Evolutionary conservation across 257 asterid species (phyloP).

Genomic region (Solanum peruvianum): DNA sequence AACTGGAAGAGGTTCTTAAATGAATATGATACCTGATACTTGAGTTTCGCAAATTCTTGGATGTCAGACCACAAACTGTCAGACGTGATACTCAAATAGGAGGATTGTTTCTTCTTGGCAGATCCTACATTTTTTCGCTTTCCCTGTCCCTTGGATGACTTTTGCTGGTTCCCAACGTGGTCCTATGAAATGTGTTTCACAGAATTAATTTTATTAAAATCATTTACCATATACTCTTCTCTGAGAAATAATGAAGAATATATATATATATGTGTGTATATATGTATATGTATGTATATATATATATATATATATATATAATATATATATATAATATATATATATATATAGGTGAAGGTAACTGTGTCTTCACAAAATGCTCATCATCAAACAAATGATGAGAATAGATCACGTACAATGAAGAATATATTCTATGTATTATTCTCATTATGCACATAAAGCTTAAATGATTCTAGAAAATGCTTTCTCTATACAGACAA

Average conservation of each 20-base stretch:
- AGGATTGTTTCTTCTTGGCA: constrained; percentile 45
- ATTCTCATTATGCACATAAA: too few relatives aligned
- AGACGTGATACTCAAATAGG: constrained; percentile 41
- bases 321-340: too few relatives aligned
- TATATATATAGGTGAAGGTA: not conserved
- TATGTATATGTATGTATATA: too few relatives aligned
- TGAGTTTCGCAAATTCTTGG: constrained; percentile 67
- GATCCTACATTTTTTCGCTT: constrained; percentile 35
- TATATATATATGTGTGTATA: too few relatives aligned
- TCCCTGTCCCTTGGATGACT: constrained; percentile 36
- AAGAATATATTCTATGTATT: not conserved
- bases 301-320: too few relatives aligned
- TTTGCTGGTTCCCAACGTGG: constrained; percentile 37
- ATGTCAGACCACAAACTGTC: constrained; percentile 82
- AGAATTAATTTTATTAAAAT: not conserved
- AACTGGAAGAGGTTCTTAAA: not conserved
- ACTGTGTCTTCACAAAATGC: not conserved
- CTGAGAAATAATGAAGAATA: not conserved
- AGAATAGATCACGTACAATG: not conserved
- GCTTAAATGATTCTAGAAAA: not conserved
- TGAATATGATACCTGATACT: constrained; percentile 57
- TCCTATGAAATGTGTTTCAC: constrained; percentile 32
- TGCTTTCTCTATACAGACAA: not conserved
- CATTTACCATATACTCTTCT: not conserved
- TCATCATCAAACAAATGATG: not conserved